A percentile compares a stretch with the other conserved stretches of the same genome.
phyloP scores from a whole-genome alignment of 257 asterid genomes.

The Primulina eburnea region DNA sequence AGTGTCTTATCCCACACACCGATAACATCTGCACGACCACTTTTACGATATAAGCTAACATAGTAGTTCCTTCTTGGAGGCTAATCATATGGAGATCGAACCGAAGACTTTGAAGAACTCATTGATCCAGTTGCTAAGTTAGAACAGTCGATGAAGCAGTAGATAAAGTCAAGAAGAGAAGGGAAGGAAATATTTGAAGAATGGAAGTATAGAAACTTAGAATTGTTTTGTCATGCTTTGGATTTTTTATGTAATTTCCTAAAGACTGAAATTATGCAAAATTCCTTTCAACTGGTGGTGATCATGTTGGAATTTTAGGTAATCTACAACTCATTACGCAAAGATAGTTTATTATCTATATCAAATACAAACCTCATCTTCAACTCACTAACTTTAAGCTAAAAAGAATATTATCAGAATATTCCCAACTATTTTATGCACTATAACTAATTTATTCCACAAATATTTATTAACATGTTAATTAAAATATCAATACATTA shows the following conservation, averaged over 20 bases:
- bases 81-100: slow-evolving; percentile 31
- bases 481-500: too few species aligned
- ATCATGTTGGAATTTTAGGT: not conserved
- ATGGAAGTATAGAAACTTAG: not conserved
- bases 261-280: not conserved
- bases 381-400: too few species aligned
- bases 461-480: too few species aligned
- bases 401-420: too few species aligned
- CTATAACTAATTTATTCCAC: too few species aligned
- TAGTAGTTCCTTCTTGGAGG: slow-evolving; percentile 36
- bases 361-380: too few species aligned
- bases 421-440: too few species aligned
- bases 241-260: not conserved
- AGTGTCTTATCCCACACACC: not conserved
- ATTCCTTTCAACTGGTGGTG: not conserved
- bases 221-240: not conserved
- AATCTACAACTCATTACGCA: too few species aligned
- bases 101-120: slow-evolving; percentile 42
- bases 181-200: not conserved
- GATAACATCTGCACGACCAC: not conserved
- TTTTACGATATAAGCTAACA: slow-evolving; percentile 1
- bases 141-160: slow-evolving; percentile 2
- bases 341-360: too few species aligned
- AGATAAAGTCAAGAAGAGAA: slow-evolving; percentile 9
- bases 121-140: slow-evolving; percentile 35